Evolutionary conservation across 2,329 filamentous ascomycete genomes (phyloP).

Genomic region (Clonostachys chloroleuca): DNA sequence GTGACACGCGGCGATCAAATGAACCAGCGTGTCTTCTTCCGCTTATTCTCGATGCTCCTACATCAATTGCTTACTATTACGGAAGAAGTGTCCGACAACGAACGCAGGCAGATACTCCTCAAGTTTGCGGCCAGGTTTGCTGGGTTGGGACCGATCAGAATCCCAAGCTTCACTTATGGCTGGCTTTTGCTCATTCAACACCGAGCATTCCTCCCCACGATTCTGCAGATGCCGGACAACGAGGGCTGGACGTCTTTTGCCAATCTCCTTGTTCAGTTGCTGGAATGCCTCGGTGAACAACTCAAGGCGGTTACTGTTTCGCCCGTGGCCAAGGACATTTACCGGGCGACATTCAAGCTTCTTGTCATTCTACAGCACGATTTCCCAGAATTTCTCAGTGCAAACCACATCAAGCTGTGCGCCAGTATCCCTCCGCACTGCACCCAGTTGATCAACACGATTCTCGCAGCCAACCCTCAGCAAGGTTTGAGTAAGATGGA

Average conservation of each 20-base stretch:
- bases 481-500: slow-evolving; percentile 77
- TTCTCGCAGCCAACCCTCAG: slow-evolving; percentile 78
- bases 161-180: slow-evolving; percentile 78
- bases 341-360: slow-evolving; percentile 78
- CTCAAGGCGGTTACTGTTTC: slow-evolving; percentile 70
- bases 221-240: slow-evolving; percentile 65
- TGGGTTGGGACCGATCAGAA: slow-evolving; percentile 69
- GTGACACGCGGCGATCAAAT: slow-evolving; percentile 75
- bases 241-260: slow-evolving; percentile 74
- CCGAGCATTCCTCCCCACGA: slow-evolving; percentile 74
- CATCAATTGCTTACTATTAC: slow-evolving; percentile 64
- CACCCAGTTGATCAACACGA: slow-evolving; percentile 81
- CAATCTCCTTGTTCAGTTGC: slow-evolving; percentile 66
- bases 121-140: slow-evolving; percentile 68
- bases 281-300: slow-evolving; percentile 73
- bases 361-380: slow-evolving; percentile 87
- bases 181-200: slow-evolving; percentile 85
- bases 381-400: slow-evolving; percentile 87
- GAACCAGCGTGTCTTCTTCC: slow-evolving; percentile 87
- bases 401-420: slow-evolving; percentile 80
- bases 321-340: slow-evolving; percentile 73
- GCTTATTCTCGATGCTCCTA: slow-evolving; percentile 78
- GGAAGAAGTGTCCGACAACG: slow-evolving; percentile 53
- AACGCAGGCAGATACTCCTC: slow-evolving; percentile 66
- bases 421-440: slow-evolving; percentile 79